Evolutionary conservation across 2,329 filamentous ascomycete genomes (phyloP).

Genomic region (Scortechinia acanthostroma): DNA sequence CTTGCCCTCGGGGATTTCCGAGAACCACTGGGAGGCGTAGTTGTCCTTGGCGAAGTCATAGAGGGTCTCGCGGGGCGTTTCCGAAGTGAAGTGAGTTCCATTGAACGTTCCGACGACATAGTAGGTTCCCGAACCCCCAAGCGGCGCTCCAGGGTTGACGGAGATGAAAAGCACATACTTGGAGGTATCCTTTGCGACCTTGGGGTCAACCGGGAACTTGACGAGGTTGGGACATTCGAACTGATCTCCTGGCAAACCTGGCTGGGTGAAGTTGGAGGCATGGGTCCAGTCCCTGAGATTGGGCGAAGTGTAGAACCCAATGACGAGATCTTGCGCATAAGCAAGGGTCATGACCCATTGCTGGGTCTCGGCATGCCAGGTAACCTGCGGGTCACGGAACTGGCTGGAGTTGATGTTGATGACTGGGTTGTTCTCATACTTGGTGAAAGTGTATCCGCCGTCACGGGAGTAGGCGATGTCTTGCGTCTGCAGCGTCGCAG

Average conservation of each 20-base stretch:
- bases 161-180: constrained; percentile 38
- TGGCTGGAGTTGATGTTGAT: constrained; percentile 42
- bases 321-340: constrained; percentile 41
- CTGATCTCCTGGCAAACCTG: constrained; percentile 42
- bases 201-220: constrained; percentile 31
- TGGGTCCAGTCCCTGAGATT: constrained; percentile 51
- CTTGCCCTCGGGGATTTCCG: constrained; percentile 25
- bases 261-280: constrained; percentile 46
- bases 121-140: constrained; percentile 43
- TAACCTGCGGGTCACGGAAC: constrained; percentile 62
- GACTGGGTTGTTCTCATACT: constrained; percentile 53
- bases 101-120: constrained; percentile 56
- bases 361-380: constrained; percentile 39
- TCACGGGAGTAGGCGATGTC: constrained; percentile 55
- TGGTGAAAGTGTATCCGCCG: constrained; percentile 52
- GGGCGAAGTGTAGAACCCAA: constrained; percentile 54
- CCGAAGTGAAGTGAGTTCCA: constrained; percentile 48
- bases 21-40: constrained; percentile 50
- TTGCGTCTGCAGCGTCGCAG: constrained; percentile 39
- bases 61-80: constrained; percentile 29
- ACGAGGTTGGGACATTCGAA: constrained; percentile 61
- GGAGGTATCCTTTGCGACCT: constrained; percentile 19
- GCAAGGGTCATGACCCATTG: constrained; percentile 51
- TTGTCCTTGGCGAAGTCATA: constrained; percentile 41
- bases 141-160: constrained; percentile 47